A percentile compares a stretch with the other conserved stretches of the same genome.
phyloP scores from a whole-genome alignment of 2,329 filamentous ascomycete genomes.

The Talaromyces funiculosus region DNA sequence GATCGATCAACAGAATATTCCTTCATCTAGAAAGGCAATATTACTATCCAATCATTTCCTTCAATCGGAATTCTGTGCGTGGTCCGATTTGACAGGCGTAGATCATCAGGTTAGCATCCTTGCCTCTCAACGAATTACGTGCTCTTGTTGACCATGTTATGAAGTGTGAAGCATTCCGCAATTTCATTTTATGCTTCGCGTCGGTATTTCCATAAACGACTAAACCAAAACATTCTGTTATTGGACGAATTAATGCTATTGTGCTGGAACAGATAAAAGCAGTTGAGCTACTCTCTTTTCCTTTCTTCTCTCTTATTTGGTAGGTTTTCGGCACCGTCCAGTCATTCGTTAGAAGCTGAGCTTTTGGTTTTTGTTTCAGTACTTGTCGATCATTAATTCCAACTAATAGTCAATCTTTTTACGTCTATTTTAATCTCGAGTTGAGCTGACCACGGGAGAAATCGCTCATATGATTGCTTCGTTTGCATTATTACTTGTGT shows the following conservation, averaged over 20 bases:
- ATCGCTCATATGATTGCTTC: conserved; percentile 2
- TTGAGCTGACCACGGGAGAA: not conserved
- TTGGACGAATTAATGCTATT: not conserved
- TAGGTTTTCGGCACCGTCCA: conserved; percentile 10
- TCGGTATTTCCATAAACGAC: conserved; percentile 9
- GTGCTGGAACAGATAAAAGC: not conserved
- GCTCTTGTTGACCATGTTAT: not conserved
- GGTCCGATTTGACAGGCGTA: not conserved
- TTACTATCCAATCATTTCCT: not conserved
- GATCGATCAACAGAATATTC: not conserved
- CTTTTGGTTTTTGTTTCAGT: not conserved
- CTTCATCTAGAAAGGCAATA: not conserved
- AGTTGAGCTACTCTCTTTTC: not conserved
- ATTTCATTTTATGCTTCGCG: conserved; percentile 5
- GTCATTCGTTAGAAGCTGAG: not conserved
- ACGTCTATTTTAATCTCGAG: not conserved
- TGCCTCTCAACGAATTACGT: not conserved
- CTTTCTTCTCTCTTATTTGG: not conserved
- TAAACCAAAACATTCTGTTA: conserved; percentile 1
- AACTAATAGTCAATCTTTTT: conserved; percentile 13
- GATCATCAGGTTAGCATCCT: not conserved
- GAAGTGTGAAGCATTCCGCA: conserved; percentile 5
- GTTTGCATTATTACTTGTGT: not conserved
- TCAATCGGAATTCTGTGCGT: not conserved
- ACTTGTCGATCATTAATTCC: conserved; percentile 2